Evolutionary conservation across 2,329 filamentous ascomycete genomes (phyloP).

Genomic region (Pseudogymnoascus sp.): DNA sequence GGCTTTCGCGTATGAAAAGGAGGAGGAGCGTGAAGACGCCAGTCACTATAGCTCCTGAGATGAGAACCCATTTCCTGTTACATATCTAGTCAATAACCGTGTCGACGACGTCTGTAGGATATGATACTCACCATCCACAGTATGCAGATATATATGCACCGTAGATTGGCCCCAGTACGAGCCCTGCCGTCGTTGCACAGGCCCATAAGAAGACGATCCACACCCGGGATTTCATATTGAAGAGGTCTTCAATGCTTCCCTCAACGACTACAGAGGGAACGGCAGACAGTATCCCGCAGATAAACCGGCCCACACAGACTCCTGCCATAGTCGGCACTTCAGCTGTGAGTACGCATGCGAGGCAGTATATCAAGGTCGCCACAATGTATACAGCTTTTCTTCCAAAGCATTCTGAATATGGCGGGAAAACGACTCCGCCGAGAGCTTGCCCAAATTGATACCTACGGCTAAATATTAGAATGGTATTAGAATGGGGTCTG

Average conservation of each 20-base stretch:
- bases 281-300: slow-evolving; percentile 37
- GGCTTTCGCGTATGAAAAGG: slow-evolving; percentile 34
- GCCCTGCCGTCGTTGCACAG: slow-evolving; percentile 33
- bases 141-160: slow-evolving; percentile 32
- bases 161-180: slow-evolving; percentile 36
- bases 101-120: neutral
- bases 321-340: slow-evolving; percentile 29
- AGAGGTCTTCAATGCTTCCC: slow-evolving; percentile 42
- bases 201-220: slow-evolving; percentile 40
- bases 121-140: slow-evolving; percentile 28
- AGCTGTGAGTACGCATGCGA: slow-evolving; percentile 32
- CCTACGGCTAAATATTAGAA: slow-evolving; percentile 13
- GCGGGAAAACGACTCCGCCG: slow-evolving; percentile 32
- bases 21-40: slow-evolving; percentile 29
- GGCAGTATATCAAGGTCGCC: slow-evolving; percentile 27
- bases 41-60: slow-evolving; percentile 33
- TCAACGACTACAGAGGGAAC: slow-evolving; percentile 39
- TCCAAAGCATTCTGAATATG: slow-evolving; percentile 32
- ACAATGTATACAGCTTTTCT: slow-evolving; percentile 29
- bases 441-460: slow-evolving; percentile 32
- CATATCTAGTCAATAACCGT: neutral
- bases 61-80: slow-evolving; percentile 37
- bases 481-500: slow-evolving; percentile 11
- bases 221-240: slow-evolving; percentile 35
- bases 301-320: slow-evolving; percentile 34